Evolutionary conservation across 176 grass and related monocot genomes (phyloP).

Genomic region (Alopecurus myosuroides): DNA sequence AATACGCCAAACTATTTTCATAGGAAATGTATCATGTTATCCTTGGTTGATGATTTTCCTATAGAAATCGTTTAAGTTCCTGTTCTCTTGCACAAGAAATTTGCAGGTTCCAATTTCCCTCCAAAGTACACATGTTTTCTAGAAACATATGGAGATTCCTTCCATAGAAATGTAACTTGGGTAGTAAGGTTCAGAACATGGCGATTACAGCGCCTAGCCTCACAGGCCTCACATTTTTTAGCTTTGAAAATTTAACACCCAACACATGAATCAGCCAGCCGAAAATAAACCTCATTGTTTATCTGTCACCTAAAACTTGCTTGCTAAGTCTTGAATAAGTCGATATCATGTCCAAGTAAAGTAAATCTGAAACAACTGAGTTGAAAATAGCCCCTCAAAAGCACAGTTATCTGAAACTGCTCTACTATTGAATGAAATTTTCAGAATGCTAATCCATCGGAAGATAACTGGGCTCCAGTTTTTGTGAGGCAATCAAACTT

Average conservation of each 20-base stretch:
- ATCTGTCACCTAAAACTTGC: background rate
- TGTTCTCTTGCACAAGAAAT: background rate
- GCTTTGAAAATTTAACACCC: background rate
- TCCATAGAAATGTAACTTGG: background rate
- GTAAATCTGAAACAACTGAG: background rate
- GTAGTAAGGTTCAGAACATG: background rate
- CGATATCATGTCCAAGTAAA: background rate
- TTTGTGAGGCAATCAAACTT: constrained; percentile 95
- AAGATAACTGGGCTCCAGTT: constrained; percentile 72
- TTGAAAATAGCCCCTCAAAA: background rate
- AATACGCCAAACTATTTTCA: background rate
- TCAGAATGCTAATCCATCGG: constrained; percentile 64
- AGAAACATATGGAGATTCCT: background rate
- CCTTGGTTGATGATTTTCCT: background rate
- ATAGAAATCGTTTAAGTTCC: background rate
- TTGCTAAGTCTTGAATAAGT: background rate
- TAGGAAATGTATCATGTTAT: background rate
- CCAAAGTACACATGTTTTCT: background rate
- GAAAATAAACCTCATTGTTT: background rate
- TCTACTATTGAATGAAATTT: constrained; percentile 11
- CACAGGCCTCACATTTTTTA: background rate
- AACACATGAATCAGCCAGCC: background rate
- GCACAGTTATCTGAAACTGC: constrained; percentile 14
- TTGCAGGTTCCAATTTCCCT: background rate
- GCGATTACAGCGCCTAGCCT: background rate